Evolutionary conservation across 305 asterid genomes (phyloP).

Genomic region (Lippia alba): DNA sequence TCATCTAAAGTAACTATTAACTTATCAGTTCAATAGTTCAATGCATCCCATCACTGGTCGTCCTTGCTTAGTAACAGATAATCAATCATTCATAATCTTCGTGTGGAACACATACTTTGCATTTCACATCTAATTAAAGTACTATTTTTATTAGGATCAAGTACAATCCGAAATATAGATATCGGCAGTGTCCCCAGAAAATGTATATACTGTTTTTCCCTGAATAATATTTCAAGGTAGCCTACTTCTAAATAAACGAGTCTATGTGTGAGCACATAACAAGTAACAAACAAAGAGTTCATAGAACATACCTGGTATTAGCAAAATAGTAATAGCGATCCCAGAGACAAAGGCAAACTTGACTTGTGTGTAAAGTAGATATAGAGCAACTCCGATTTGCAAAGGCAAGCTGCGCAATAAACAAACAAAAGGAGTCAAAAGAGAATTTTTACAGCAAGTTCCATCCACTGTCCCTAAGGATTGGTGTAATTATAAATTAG

Average conservation of each 20-base stretch:
- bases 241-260: background rate
- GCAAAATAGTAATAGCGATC: conserved; percentile 78
- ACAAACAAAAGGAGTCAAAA: conserved; percentile 14
- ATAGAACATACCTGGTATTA: conserved; percentile 77
- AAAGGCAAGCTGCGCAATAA: conserved; percentile 82
- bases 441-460: background rate
- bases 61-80: too few relatives aligned
- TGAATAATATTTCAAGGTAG: background rate
- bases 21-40: too few relatives aligned
- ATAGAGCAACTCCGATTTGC: conserved; percentile 93
- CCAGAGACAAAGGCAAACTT: conserved; percentile 93
- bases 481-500: too few relatives aligned
- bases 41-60: too few relatives aligned
- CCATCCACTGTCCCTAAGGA: too few relatives aligned
- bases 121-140: too few relatives aligned
- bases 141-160: too few relatives aligned
- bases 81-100: too few relatives aligned
- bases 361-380: conserved; percentile 87
- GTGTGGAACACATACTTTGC: too few relatives aligned
- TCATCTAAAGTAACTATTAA: too few relatives aligned
- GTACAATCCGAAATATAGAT: too few relatives aligned
- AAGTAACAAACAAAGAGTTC: conserved; percentile 15
- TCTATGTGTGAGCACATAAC: conserved; percentile 8
- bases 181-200: background rate
- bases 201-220: background rate